A percentile compares a stretch with the other conserved stretches of the same genome.
Conservation (phyloP, 163 green algal species). For the Coccomyxa subellipsoidea region DNA sequence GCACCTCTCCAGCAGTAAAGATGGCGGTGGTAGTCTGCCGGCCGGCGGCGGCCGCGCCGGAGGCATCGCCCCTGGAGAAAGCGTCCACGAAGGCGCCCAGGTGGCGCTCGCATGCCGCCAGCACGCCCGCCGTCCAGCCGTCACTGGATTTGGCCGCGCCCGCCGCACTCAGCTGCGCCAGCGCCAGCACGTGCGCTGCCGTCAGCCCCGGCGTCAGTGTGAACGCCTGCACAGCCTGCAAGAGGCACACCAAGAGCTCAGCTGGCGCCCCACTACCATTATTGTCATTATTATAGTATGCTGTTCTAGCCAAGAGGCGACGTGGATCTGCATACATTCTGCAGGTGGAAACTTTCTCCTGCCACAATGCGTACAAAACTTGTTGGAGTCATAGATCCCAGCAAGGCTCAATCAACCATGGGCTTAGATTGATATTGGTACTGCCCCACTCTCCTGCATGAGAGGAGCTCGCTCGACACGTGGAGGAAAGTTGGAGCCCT, state of each 20-base stretch:
- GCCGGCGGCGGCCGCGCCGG: not conserved
- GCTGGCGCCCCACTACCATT: too few species aligned
- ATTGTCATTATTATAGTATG: too few species aligned
- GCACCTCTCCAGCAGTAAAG: slow-evolving; percentile 59
- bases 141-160: not conserved
- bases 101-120: slow-evolving; percentile 17
- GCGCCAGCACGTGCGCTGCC: slow-evolving; percentile 57
- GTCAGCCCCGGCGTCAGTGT: slow-evolving; percentile 49
- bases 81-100: slow-evolving; percentile 22
- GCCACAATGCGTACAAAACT: too few species aligned
- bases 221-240: slow-evolving; percentile 57
- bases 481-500: too few species aligned
- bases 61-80: not conserved
- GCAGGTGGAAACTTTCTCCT: too few species aligned
- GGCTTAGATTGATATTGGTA: too few species aligned
- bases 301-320: too few species aligned
- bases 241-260: not conserved
- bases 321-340: too few species aligned
- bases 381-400: too few species aligned
- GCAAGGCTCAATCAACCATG: too few species aligned
- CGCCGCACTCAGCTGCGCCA: slow-evolving; percentile 44
- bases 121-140: slow-evolving; percentile 16
- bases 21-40: slow-evolving; percentile 39
- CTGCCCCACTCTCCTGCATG: too few species aligned
- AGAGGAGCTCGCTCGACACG: too few species aligned